phyloP scores from a whole-genome alignment of 768 basidiomycete species.

The Gelatoporia subvermispora region DNA sequence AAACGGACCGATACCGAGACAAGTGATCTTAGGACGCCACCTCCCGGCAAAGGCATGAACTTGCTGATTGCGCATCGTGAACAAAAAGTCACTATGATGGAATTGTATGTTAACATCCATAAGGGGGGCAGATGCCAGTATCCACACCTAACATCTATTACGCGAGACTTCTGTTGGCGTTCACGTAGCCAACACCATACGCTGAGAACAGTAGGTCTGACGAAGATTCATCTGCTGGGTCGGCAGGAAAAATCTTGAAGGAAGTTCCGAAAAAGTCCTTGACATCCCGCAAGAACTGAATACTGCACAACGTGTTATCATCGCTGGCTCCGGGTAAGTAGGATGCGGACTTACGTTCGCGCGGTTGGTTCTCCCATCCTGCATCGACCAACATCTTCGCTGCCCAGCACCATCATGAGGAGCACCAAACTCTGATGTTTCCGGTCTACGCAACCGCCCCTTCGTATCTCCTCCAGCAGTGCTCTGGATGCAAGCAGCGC shows the following conservation, averaged over 20 bases:
- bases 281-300: constrained; percentile 86
- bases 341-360: constrained; percentile 48
- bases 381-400: constrained; percentile 92
- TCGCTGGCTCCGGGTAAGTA: not conserved
- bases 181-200: constrained; percentile 88
- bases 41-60: too few species aligned
- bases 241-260: constrained; percentile 79
- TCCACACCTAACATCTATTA: too few species aligned
- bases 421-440: constrained; percentile 85
- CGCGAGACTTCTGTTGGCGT: constrained; percentile 75
- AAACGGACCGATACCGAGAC: too few species aligned
- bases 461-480: constrained; percentile 72
- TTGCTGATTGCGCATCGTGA: too few species aligned
- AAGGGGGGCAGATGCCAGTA: too few species aligned
- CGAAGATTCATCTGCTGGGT: constrained; percentile 44
- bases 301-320: constrained; percentile 38
- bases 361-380: constrained; percentile 79
- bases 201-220: constrained; percentile 79
- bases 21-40: too few species aligned
- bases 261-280: constrained; percentile 82
- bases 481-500: constrained; percentile 76
- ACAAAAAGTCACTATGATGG: too few species aligned
- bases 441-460: constrained; percentile 87
- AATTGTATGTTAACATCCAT: too few species aligned
- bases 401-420: constrained; percentile 92